These are phyloP conservation scores for Tricholoma sp. DNA, from an alignment of 768 basidiomycete genomes.

Conservation along the genomic window DNA sequence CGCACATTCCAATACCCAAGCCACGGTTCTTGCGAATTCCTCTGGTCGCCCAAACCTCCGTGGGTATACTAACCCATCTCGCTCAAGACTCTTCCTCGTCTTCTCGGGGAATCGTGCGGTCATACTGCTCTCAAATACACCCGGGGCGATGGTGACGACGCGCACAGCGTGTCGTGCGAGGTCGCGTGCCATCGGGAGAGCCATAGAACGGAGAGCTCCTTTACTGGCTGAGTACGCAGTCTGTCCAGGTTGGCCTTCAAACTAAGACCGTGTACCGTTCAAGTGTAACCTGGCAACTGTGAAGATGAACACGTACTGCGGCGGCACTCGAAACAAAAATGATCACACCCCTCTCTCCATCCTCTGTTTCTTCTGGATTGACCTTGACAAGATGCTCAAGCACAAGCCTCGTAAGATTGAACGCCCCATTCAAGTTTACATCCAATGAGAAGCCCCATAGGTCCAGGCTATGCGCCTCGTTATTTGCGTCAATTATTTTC, in stretches of 20 bases:
- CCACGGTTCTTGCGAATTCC: slow-evolving; percentile 49
- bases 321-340: slow-evolving; percentile 54
- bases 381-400: slow-evolving; percentile 47
- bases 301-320: slow-evolving; percentile 31
- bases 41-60: slow-evolving; percentile 41
- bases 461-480: slow-evolving; percentile 43
- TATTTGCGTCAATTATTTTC: slow-evolving; percentile 43
- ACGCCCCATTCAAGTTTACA: slow-evolving; percentile 55
- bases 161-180: slow-evolving; percentile 47
- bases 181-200: slow-evolving; percentile 58
- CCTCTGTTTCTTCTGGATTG: slow-evolving; percentile 36
- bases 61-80: slow-evolving; percentile 40
- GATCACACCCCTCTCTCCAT: slow-evolving; percentile 53
- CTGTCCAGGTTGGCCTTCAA: slow-evolving; percentile 53
- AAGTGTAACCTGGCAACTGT: not conserved
- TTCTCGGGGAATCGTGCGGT: slow-evolving; percentile 34
- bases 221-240: slow-evolving; percentile 54
- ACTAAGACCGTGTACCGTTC: slow-evolving; percentile 25
- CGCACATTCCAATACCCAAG: slow-evolving; percentile 46
- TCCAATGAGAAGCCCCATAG: slow-evolving; percentile 48
- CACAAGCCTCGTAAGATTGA: slow-evolving; percentile 52
- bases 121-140: slow-evolving; percentile 47
- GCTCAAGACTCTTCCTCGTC: slow-evolving; percentile 34
- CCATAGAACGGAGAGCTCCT: slow-evolving; percentile 53
- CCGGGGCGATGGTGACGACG: slow-evolving; percentile 55